phyloP scores from a whole-genome alignment of 1,284 basidiomycete species.

The Irpex sp. region DNA sequence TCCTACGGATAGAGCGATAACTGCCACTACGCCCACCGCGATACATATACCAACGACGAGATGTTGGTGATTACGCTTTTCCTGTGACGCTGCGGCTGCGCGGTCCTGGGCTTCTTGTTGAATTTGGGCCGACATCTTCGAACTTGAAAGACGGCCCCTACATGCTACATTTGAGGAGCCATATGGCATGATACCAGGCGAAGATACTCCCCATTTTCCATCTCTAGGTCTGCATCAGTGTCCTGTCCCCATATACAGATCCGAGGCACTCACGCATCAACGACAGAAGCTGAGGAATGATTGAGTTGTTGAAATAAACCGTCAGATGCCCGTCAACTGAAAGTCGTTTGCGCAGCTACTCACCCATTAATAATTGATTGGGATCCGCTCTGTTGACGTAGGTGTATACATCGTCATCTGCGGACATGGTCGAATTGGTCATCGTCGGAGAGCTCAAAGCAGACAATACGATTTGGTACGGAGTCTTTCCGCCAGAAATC shows the following conservation, averaged over 20 bases:
- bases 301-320: too few relatives aligned
- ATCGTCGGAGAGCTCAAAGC: slow-evolving; percentile 31
- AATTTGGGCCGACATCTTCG: slow-evolving; percentile 14
- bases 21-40: not conserved
- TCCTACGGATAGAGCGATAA: not conserved
- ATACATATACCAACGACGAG: not conserved
- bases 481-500: slow-evolving; percentile 41
- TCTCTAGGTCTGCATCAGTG: slow-evolving; percentile 12
- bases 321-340: not conserved
- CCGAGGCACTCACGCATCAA: slow-evolving; percentile 20
- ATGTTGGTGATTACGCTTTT: not conserved
- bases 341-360: not conserved
- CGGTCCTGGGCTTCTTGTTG: slow-evolving; percentile 11
- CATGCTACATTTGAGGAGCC: slow-evolving; percentile 18
- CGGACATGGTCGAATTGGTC: not conserved
- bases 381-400: not conserved
- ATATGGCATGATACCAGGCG: slow-evolving; percentile 14
- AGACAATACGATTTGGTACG: slow-evolving; percentile 43
- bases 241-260: not conserved
- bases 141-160: slow-evolving; percentile 14
- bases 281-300: slow-evolving; percentile 16
- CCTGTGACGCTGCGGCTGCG: slow-evolving; percentile 5
- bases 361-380: not conserved
- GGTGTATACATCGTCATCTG: not conserved
- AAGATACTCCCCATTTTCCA: slow-evolving; percentile 22